A percentile compares a stretch with the other conserved stretches of the same genome.
Conservation (phyloP, 2,329 filamentous ascomycete genomes). For the Leptographium galeiforme region DNA sequence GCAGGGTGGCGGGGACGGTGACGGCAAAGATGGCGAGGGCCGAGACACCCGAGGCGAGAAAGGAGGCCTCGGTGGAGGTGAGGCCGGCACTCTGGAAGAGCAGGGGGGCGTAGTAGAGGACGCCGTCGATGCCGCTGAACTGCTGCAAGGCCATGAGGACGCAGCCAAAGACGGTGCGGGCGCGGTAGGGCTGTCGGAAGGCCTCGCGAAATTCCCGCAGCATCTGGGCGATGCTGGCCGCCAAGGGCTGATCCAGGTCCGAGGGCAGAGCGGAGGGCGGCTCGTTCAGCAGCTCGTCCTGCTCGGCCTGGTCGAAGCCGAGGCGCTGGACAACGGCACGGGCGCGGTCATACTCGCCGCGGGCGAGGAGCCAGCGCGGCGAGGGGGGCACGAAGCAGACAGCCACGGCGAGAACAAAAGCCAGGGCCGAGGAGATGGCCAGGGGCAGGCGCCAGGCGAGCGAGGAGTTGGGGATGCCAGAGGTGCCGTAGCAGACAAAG, state of each 20-base stretch:
- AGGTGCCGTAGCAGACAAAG: slow-evolving; percentile 47
- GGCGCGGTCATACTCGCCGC: slow-evolving; percentile 30
- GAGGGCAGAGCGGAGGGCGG: slow-evolving; percentile 12
- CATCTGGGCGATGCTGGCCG: slow-evolving; percentile 16
- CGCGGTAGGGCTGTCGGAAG: slow-evolving; percentile 24
- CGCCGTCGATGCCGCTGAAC: slow-evolving; percentile 44
- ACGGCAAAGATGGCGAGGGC: slow-evolving; percentile 40
- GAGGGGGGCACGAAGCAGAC: slow-evolving; percentile 31
- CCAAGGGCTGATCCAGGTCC: slow-evolving; percentile 16
- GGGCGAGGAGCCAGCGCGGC: slow-evolving; percentile 40
- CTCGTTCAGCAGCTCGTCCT: slow-evolving; percentile 23
- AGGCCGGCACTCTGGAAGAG: slow-evolving; percentile 48
- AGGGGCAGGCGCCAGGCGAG: slow-evolving; percentile 44
- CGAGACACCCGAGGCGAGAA: slow-evolving; percentile 46
- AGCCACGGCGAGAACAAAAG: slow-evolving; percentile 17
- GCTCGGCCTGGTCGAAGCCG: slow-evolving; percentile 27
- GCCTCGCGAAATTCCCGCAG: slow-evolving; percentile 19
- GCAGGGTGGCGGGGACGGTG: slow-evolving; percentile 39
- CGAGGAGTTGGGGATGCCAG: slow-evolving; percentile 25
- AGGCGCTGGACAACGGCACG: slow-evolving; percentile 23
- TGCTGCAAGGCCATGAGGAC: slow-evolving; percentile 49
- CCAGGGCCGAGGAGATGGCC: slow-evolving; percentile 22
- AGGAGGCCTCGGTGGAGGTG: slow-evolving; percentile 33
- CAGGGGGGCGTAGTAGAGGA: slow-evolving; percentile 47
- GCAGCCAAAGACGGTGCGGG: slow-evolving; percentile 35